Conservation (phyloP, 108 stramenopile genomes). For the Licmophora abbreviata region DNA sequence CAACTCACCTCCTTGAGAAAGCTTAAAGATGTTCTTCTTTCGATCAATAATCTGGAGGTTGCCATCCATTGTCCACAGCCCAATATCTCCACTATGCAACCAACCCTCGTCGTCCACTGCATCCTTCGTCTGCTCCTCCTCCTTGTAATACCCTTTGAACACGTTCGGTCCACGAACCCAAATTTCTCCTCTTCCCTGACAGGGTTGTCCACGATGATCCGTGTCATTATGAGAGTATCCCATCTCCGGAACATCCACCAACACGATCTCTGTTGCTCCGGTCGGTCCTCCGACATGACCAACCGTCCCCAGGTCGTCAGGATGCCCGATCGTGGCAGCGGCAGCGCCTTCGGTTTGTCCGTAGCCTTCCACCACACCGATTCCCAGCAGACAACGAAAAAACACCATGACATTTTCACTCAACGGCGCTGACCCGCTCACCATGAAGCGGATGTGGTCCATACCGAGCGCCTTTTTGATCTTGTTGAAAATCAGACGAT, state of each 20-base stretch:
- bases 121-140: slow-evolving; percentile 87
- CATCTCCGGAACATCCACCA: slow-evolving; percentile 94
- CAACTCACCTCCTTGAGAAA: slow-evolving; percentile 83
- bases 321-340: slow-evolving; percentile 51
- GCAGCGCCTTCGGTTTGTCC: slow-evolving; percentile 95
- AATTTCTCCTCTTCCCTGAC: slow-evolving; percentile 90
- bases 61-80: slow-evolving; percentile 88
- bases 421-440: slow-evolving; percentile 90
- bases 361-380: slow-evolving; percentile 94
- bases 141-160: slow-evolving; percentile 96
- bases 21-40: slow-evolving; percentile 98
- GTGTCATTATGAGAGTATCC: slow-evolving; percentile 87
- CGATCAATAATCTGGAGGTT: slow-evolving; percentile 93
- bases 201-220: slow-evolving; percentile 64
- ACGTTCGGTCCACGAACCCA: slow-evolving; percentile 91
- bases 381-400: slow-evolving; percentile 83
- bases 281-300: slow-evolving; percentile 94
- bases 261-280: slow-evolving; percentile 72
- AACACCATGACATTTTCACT: slow-evolving; percentile 83
- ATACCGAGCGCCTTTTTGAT: slow-evolving; percentile 87
- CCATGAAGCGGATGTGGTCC: slow-evolving; percentile 71
- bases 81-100: slow-evolving; percentile 96
- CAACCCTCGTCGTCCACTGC: slow-evolving; percentile 92
- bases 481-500: slow-evolving; percentile 88
- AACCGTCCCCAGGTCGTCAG: slow-evolving; percentile 65